Evolutionary conservation across 2,329 filamentous ascomycete species (phyloP).

Genomic region (Nothophaeocryptopus gaeumannii): DNA sequence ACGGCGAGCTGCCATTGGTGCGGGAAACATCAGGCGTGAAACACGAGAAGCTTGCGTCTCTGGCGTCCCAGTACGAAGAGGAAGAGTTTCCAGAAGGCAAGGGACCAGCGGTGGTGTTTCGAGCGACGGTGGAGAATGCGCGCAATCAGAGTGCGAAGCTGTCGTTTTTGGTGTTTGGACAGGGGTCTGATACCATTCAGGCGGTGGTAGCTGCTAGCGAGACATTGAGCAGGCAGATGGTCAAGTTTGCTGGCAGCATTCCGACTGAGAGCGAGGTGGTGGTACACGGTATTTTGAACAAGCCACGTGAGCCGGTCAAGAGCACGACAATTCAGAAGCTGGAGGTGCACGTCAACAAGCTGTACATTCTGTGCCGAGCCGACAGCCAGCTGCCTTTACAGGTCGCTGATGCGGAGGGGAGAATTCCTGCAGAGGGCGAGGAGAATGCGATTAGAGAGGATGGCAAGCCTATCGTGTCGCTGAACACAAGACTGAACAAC

Average conservation of each 20-base stretch:
- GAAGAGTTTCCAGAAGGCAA: constrained; percentile 26
- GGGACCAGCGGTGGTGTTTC: constrained; percentile 63
- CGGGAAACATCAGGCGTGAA: constrained; percentile 45
- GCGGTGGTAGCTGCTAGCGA: constrained; percentile 66
- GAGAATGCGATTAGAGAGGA: constrained; percentile 48
- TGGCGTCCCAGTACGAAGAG: constrained; percentile 59
- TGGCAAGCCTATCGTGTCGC: constrained; percentile 66
- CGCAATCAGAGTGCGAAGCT: constrained; percentile 88
- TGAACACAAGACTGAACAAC: constrained; percentile 87
- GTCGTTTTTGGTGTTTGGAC: constrained; percentile 81
- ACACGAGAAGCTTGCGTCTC: constrained; percentile 58
- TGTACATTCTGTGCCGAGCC: constrained; percentile 71
- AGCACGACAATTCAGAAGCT: constrained; percentile 75
- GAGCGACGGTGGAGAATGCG: constrained; percentile 82
- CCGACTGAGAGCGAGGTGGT: constrained; percentile 75
- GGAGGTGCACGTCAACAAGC: constrained; percentile 85
- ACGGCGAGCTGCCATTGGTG: constrained; percentile 66
- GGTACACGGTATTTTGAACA: constrained; percentile 77
- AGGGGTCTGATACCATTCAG: constrained; percentile 74
- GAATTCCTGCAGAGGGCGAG: constrained; percentile 47
- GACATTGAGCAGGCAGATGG: constrained; percentile 70
- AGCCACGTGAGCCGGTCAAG: constrained; percentile 82
- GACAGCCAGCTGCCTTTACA: constrained; percentile 60
- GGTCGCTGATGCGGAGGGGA: constrained; percentile 52
- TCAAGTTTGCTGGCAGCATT: constrained; percentile 79